phyloP scores from a whole-genome alignment of 73 alveolate species.

The Vitrella brassicaformis region DNA sequence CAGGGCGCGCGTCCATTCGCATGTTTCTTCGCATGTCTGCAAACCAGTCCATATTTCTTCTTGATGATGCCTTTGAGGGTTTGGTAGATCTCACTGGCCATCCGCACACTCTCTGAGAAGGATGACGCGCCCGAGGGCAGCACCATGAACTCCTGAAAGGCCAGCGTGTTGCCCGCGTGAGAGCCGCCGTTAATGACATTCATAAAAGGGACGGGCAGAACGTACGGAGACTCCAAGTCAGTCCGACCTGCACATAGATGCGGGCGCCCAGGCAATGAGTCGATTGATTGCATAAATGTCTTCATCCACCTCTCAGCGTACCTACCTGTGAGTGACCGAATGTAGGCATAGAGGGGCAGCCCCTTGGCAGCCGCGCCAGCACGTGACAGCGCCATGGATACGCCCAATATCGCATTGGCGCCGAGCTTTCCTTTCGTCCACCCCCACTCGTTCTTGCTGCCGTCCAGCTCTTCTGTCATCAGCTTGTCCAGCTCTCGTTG shows the following conservation, averaged over 20 bases:
- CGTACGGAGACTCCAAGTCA: constrained; percentile 42
- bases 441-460: constrained; percentile 88
- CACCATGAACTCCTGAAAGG: constrained; percentile 79
- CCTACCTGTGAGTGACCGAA: not conserved
- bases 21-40: constrained; percentile 20
- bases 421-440: constrained; percentile 76
- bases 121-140: constrained; percentile 72
- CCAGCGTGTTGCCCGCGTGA: constrained; percentile 81
- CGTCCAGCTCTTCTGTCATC: constrained; percentile 80
- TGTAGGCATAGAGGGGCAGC: constrained; percentile 42
- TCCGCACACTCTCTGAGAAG: constrained; percentile 60
- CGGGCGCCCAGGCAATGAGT: too few relatives aligned
- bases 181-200: constrained; percentile 87
- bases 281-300: too few relatives aligned
- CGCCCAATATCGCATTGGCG: constrained; percentile 87
- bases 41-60: constrained; percentile 75
- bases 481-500: constrained; percentile 62
- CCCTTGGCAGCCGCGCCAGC: constrained; percentile 82
- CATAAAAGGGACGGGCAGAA: constrained; percentile 82
- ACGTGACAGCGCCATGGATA: constrained; percentile 82
- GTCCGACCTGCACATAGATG: too few relatives aligned
- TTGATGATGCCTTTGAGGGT: constrained; percentile 60
- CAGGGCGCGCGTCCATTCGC: too few relatives aligned
- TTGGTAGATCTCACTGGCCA: constrained; percentile 63
- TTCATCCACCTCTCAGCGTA: not conserved